Base-by-base conservation (phyloP, 2,329 filamentous ascomycete species). In the Verticillium longisporum region DNA sequence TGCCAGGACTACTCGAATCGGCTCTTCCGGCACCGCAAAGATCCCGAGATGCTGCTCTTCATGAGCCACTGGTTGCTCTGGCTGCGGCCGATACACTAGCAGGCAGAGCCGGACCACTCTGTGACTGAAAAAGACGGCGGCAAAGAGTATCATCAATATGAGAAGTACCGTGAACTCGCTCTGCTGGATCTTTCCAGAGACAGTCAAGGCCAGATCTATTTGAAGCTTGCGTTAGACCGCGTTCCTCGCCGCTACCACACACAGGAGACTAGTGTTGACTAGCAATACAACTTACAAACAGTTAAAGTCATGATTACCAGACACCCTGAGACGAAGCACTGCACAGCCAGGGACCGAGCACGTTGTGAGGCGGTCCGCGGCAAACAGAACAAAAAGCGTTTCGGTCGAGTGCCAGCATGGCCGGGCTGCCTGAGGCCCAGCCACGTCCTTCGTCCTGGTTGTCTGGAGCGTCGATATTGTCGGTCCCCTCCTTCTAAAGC, bases 111-210 rank as follows among this genome's bases (percentile, higher is more conserved):
- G 86, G 61, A 95, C 83, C 15, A 95, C 76, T 53, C 87, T 85
- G 74, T 96, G 91, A 69, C 86, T 89, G 79, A 96, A 95, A 75
- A 96, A 86, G 66, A 94, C 85, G 1, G 88, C 87, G 37, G 88
- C 83, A 59, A 88, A 78, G 58, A 96, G 76, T 61, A 96, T 88
- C 65, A 93, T 80, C 59, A 97, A 81, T 61, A 96, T 88, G 62
- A 96, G 82, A 59, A 96, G 79, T 62, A 96, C 85, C 68, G 92
- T 90, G 69, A 96, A 88, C 73, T 92, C 89, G 71, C 85, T 85
- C 53, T 83, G 84, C 58, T 83, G 78, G 63, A 86, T 80, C 50
- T 83, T 83, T 63, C 85, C 80, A 3, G 88, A 88, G 55, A 92
- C 78, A 21, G 87, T 84, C 55, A 96, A 82, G 5, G 84, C 84